phyloP scores from a whole-genome alignment of 139 green algal genomes.

The Ettlia oleoabundans region DNA sequence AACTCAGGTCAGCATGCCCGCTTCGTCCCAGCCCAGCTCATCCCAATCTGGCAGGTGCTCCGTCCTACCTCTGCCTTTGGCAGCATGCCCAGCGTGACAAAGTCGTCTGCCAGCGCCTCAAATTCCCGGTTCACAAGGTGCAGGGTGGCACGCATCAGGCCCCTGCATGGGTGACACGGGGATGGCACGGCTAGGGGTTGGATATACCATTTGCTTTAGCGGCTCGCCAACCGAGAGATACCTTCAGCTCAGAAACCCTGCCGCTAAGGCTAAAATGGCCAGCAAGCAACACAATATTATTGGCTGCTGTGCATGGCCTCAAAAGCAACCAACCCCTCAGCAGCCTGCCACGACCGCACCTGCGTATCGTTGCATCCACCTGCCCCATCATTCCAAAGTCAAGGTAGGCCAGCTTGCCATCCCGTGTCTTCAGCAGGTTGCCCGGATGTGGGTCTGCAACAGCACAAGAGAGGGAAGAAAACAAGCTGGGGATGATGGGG shows the following conservation, averaged over 20 bases:
- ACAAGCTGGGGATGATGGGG: too few relatives aligned
- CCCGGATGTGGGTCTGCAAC: constrained; percentile 80
- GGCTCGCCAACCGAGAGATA: too few relatives aligned
- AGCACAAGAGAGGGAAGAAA: not conserved
- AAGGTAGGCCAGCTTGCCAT: constrained; percentile 63
- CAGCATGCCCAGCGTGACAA: constrained; percentile 85
- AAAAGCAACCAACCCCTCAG: not conserved
- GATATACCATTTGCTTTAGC: too few relatives aligned
- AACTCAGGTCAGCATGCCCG: not conserved
- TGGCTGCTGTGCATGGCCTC: too few relatives aligned
- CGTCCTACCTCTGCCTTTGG: constrained; percentile 48
- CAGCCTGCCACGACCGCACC: not conserved
- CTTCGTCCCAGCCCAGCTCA: not conserved
- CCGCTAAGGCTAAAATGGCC: too few relatives aligned
- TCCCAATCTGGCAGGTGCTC: not conserved
- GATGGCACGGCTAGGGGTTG: too few relatives aligned
- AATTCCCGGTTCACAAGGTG: constrained; percentile 88
- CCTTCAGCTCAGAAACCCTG: too few relatives aligned
- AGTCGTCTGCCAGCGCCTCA: constrained; percentile 75
- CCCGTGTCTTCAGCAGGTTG: constrained; percentile 59
- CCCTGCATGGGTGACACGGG: not conserved
- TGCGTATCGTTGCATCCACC: constrained; percentile 59
- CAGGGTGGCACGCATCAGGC: constrained; percentile 83
- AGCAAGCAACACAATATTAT: not conserved
- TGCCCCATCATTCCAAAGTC: constrained; percentile 92